Conservation (phyloP, 345 rosid species). For the Combretum micranthum region DNA sequence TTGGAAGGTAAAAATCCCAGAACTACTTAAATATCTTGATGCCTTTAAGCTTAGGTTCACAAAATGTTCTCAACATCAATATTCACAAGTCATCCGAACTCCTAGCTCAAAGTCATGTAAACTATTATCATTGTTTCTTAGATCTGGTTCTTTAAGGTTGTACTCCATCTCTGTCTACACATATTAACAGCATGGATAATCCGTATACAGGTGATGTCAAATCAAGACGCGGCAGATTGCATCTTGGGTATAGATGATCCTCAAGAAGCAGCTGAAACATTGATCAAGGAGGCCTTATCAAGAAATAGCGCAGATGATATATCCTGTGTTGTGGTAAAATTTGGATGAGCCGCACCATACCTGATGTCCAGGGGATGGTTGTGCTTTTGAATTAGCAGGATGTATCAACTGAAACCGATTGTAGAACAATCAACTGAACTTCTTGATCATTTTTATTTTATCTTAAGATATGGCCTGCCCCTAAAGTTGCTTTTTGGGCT, state of each 20-base stretch:
- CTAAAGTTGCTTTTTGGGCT: too few species aligned
- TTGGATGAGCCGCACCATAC: background rate
- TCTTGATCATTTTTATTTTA: too few species aligned
- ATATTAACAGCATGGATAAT: too few species aligned
- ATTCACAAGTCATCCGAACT: background rate
- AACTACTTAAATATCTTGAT: too few species aligned
- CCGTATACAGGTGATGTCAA: constrained; percentile 34
- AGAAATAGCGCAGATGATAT: constrained; percentile 36
- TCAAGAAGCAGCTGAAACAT: constrained; percentile 18
- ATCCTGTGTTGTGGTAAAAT: constrained; percentile 32
- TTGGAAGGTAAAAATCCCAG: constrained; percentile 32
- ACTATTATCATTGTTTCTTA: too few species aligned
- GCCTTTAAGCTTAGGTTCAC: background rate
- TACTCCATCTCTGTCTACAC: background rate
- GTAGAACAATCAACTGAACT: too few species aligned
- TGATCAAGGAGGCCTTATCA: constrained; percentile 28
- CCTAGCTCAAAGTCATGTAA: too few species aligned
- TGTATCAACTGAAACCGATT: too few species aligned
- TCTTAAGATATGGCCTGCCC: too few species aligned
- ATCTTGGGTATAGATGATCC: constrained; percentile 16
- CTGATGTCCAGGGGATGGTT: too few species aligned
- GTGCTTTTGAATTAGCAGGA: too few species aligned
- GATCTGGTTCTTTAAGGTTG: background rate
- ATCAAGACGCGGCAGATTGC: constrained; percentile 30
- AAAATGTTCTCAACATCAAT: background rate